Evolutionary conservation across 1,284 basidiomycete genomes (phyloP), one percentile per base, ranked within the genome.

Genomic region (Cutaneotrichosporon arboriforme): DNA sequence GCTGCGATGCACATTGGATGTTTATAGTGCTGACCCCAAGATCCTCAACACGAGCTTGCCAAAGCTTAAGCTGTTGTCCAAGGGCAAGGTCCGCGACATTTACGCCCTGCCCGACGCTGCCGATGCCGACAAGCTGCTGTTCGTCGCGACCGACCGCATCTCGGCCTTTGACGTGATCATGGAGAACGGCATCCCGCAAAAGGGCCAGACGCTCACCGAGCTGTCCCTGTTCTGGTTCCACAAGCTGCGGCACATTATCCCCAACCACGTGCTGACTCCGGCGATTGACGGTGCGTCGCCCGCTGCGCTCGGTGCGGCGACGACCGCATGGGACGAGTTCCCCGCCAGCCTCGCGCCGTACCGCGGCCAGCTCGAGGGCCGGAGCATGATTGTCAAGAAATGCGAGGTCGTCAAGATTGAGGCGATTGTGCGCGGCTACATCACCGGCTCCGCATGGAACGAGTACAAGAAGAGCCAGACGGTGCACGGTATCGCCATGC

Each of bases 111-210:
- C 60, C 77, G 83, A 59, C 76, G 81, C 59, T 76, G 61, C 86
- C 53, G 73, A 76, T 52, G 63, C 65, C 34, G 81, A 83, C 59
- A 76, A 75, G 61, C 81, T 97, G 23, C 81, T 99, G 52, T 97
- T 98, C 74, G 87, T 98, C 50, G 92, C 94, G 7, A 88, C 90
- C 14, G 96, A 98, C 77, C 81, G 96, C 58, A 96, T 97, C 70
- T 94, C 90, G 18, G 93, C 94, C 0, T 98, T 91, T 77, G 94
- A 99, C 79, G 88, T 97, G 58, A 86, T 96, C 69, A 81, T 97
- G 67, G 83, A 84, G 72, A 90, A 92, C 74, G 91, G 91, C 17
- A 91, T 97, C 55, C 91, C 94, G 14, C 84, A 85, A 64, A 97
- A 98, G 76, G 94, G 96, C 54, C 85, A 85, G 64, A 81, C 97